Percentiles rank a stretch among this genome's conserved stretches.
phyloP scores from a whole-genome alignment of 768 basidiomycete species.

The Dentipellis sp. region DNA sequence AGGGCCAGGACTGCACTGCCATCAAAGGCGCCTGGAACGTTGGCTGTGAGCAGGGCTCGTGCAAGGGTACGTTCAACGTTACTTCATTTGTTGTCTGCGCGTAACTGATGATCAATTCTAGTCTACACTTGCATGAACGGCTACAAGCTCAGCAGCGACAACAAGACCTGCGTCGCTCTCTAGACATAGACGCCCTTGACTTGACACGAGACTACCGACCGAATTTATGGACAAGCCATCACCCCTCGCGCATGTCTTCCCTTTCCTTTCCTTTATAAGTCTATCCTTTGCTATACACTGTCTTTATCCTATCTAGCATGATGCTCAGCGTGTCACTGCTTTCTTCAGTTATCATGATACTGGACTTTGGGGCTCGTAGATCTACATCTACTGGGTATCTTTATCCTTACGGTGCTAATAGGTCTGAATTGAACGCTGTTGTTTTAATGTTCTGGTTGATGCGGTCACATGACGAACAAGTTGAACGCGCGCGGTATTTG shows the following conservation, averaged over 20 bases:
- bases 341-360: not conserved
- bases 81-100: slow-evolving; percentile 1
- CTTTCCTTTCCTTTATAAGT: not conserved
- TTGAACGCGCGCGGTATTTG: slow-evolving; percentile 8
- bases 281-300: not conserved
- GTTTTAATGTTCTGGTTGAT: not conserved
- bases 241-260: not conserved
- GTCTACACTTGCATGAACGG: slow-evolving; percentile 44
- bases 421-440: not conserved
- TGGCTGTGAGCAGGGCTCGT: slow-evolving; percentile 50
- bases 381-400: not conserved
- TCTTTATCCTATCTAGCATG: too few relatives aligned
- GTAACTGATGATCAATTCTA: slow-evolving; percentile 14
- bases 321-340: not conserved
- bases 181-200: slow-evolving; percentile 12
- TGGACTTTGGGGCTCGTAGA: not conserved
- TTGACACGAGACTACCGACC: not conserved
- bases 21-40: slow-evolving; percentile 62
- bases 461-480: slow-evolving; percentile 8
- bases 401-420: not conserved
- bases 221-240: not conserved
- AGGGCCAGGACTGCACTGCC: slow-evolving; percentile 62
- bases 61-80: slow-evolving; percentile 35
- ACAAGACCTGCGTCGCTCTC: slow-evolving; percentile 32
- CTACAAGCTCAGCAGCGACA: slow-evolving; percentile 33